Evolutionary conservation across 768 basidiomycete species (phyloP).

Genomic region (Tulasnella sp.): DNA sequence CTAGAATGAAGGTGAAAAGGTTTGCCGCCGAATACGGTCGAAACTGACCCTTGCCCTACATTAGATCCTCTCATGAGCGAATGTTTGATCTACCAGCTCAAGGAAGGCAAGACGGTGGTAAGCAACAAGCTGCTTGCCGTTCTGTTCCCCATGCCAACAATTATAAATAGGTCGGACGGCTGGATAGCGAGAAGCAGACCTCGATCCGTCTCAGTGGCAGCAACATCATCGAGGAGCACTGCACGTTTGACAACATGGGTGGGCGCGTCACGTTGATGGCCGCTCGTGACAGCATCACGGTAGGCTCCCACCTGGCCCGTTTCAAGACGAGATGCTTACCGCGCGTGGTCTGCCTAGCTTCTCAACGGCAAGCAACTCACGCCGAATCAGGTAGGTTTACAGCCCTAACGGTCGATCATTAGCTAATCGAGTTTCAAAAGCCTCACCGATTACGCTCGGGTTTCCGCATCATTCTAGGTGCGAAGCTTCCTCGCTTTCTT

Average conservation of each 20-base stretch:
- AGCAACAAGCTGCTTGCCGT: conserved; percentile 22
- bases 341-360: conserved; percentile 40
- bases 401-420: not conserved
- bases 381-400: conserved; percentile 51
- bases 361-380: conserved; percentile 84
- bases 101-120: conserved; percentile 68
- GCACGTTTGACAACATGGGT: conserved; percentile 75
- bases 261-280: conserved; percentile 75
- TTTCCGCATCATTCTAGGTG: conserved; percentile 91
- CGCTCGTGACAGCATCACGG: conserved; percentile 70
- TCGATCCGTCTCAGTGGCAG: conserved; percentile 88
- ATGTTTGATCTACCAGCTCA: conserved; percentile 86
- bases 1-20: conserved; percentile 56
- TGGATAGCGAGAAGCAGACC: conserved; percentile 68
- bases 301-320: conserved; percentile 29
- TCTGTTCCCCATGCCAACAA: not conserved
- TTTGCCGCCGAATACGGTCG: not conserved
- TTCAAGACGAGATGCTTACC: too few relatives aligned
- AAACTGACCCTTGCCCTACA: conserved; percentile 16
- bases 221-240: conserved; percentile 86
- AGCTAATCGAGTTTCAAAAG: conserved; percentile 25
- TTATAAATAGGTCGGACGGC: conserved; percentile 77
- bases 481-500: conserved; percentile 20
- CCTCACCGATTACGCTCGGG: conserved; percentile 83
- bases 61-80: conserved; percentile 93